phyloP scores from a whole-genome alignment of 106 monocot genomes.

The Narthecium ossifragum region DNA sequence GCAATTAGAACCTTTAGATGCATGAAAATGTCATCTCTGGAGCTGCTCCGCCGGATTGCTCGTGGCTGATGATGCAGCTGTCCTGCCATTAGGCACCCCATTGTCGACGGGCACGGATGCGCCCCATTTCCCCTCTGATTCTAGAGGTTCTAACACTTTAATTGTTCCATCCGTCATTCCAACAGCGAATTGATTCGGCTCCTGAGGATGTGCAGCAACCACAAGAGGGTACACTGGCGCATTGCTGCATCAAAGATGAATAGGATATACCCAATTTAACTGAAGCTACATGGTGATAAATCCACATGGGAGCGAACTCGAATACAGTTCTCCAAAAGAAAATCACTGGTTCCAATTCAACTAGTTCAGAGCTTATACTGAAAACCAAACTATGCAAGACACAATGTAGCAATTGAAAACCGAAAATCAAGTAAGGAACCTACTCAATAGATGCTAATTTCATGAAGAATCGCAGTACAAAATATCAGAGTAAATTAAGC shows the following conservation, averaged over 20 bases:
- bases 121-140: conserved; percentile 43
- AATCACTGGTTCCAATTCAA: no score
- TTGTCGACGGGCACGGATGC: conserved; percentile 25
- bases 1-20: background rate
- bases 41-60: conserved; percentile 37
- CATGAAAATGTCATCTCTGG: conserved; percentile 27
- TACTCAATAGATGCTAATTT: background rate
- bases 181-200: conserved; percentile 53
- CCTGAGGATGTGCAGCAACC: conserved; percentile 47
- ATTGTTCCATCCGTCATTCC: conserved; percentile 46
- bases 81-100: conserved; percentile 27
- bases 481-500: background rate
- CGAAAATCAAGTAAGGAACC: background rate
- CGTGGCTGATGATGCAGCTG: conserved; percentile 32
- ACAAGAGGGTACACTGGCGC: conserved; percentile 27
- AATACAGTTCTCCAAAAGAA: no score
- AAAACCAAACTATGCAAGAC: background rate
- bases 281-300: no score
- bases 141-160: conserved; percentile 48
- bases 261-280: no score
- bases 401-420: background rate
- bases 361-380: no score
- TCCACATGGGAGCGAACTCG: no score
- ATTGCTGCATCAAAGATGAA: conserved; percentile 29
- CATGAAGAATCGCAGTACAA: background rate